Base-by-base conservation (phyloP, 164 flowering plant genomes). In the Nymphaea colorata region DNA sequence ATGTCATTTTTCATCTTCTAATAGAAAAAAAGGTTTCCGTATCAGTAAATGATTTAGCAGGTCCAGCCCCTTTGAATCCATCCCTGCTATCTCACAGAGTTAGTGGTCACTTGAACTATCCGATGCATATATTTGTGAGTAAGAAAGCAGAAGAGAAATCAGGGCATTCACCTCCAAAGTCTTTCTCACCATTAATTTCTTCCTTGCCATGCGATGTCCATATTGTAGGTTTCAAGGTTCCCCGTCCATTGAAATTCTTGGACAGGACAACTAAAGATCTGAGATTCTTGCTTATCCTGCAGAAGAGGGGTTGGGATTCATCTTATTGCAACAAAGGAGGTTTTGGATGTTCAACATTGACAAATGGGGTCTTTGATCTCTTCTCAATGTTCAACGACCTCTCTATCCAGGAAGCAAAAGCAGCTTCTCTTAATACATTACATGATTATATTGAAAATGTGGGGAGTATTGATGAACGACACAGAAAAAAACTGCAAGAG, bases 141-240 rank as follows among this genome's bases (percentile, higher is more conserved):
- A 95, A 90, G 76, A 85, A 79, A 62, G 73, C 95, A 10, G 86
- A 82, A 70, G 86, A 85, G 62, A 69, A 79, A 41, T 80, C 97
- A 41, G 72, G 76, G 5, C 88, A 75, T 72, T 83, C 83, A 5
- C 85, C 86, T 0, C 69, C 88, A n/a, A 85, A 84, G 73, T 79
- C 80, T 61, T 87, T 95, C 76, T 82, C 91, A 44, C 98, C 98
- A 63, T 73, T 92, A 64, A 64, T 87, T 59, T 73, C 82, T 72
- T 65, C 98, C 57, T 79, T 95, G 69, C 99, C 99, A 8, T 90
- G 97, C 75, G 99, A 95, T 68, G 71, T 95, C 81, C 99, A 95
- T 76, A 76, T 95, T 69, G 91, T 95, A 71, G 86, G 71, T 71
- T 82, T 95, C 61, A 92, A 92, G 81, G 93, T 95, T 67, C 96